Percentiles rank a stretch among this genome's conserved stretches.
Conservation (phyloP, 768 basidiomycete genomes). For the Mycena leptocephala region DNA sequence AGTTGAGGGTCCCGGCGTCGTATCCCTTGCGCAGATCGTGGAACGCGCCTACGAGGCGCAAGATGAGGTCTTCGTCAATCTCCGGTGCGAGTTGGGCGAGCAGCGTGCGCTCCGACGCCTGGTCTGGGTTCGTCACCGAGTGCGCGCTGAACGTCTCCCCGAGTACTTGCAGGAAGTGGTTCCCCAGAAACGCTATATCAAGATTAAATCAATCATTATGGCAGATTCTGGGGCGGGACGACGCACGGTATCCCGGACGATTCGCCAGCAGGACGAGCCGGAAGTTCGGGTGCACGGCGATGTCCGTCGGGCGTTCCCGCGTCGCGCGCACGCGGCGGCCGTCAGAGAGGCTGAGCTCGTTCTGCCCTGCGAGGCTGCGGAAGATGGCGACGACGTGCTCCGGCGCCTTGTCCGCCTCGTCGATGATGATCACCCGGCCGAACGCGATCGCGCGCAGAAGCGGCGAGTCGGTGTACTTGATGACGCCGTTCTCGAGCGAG, state of each 20-base stretch:
- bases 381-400: conserved; percentile 84
- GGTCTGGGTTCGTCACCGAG: conserved; percentile 78
- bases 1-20: conserved; percentile 71
- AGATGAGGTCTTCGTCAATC: conserved; percentile 66
- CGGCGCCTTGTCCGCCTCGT: conserved; percentile 83
- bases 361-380: conserved; percentile 77
- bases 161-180: conserved; percentile 81
- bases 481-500: conserved; percentile 68
- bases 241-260: conserved; percentile 78
- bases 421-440: conserved; percentile 79
- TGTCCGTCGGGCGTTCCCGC: conserved; percentile 66
- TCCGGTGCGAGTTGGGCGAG: conserved; percentile 76
- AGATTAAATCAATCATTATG: not conserved
- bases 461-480: conserved; percentile 77
- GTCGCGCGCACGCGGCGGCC: conserved; percentile 69
- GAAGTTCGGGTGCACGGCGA: conserved; percentile 77
- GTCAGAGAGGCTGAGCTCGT: conserved; percentile 76
- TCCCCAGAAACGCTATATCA: conserved; percentile 75
- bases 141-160: conserved; percentile 81
- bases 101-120: conserved; percentile 74
- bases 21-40: conserved; percentile 74
- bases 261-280: conserved; percentile 77
- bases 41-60: conserved; percentile 75
- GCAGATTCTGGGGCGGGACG: not conserved
- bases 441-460: conserved; percentile 74